Base-by-base conservation (phyloP, 345 rosid genomes). In the Passiflora organensis region DNA sequence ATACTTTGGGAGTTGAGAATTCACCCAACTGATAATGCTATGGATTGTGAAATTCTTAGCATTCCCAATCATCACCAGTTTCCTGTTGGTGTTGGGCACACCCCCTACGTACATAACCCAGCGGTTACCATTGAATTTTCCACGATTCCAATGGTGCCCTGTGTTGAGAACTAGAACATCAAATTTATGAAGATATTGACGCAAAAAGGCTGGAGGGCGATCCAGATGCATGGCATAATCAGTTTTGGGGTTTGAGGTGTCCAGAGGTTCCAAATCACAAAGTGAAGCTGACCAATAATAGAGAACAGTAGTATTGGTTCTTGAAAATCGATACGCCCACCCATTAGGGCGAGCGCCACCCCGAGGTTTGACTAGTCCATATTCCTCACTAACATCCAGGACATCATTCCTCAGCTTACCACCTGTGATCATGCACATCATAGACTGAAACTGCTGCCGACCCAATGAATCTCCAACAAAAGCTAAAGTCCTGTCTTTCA, bases 381-480 rank as follows among this genome's bases (percentile, higher is more conserved):
- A 87, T 56, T 87, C 77, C 39, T 20, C 37, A 47, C 89, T 91
- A 44, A 84, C 89, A 21, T 84, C 89, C 15, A 60, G 28, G 45
- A 84, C 87, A 48, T 82, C 69, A 11, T 1, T 48, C 25, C 68
- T 77, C 50, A 72, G 58, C 58, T 72, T 62, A 45, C 96, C 85
- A 60, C 81, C 82, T 0, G 85, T 74, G 68, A 79, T 68, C 96
- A 87, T 87, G 78, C 96, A 87, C 85, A 87, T 77, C 53, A 87
- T 65, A 45, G 91, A 87, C 63, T 77, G 96, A 65, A 82, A 87
- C 62, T 87, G 89, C 67, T 84, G 96, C 61, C 96, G 69, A 34
- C 91, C 96, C 57, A 87, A 57, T 43, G 96, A 87, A 72, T 87
- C 91, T 74, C 96, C 96, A 48, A 87, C 83, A 76, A 84, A 84